Evolutionary conservation across 805 yeast species (phyloP).

Genomic region (Starmerella khaoyaiensis): DNA sequence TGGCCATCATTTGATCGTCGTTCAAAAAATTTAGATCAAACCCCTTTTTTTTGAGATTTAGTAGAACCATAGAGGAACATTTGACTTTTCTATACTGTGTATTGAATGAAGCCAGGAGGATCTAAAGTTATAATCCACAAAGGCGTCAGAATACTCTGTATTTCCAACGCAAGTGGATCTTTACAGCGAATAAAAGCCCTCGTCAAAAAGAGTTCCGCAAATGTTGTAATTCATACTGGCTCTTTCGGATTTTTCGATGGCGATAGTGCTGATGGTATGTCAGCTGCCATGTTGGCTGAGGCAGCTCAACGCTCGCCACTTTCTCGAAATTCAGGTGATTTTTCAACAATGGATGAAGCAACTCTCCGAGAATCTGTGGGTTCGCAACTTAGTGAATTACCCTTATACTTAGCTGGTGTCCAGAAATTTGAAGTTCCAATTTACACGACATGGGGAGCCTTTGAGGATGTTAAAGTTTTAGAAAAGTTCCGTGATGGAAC

Average conservation of each 20-base stretch:
- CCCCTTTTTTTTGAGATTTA: too few species aligned
- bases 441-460: constrained; percentile 63
- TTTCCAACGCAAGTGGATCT: constrained; percentile 47
- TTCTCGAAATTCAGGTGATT: constrained; percentile 31
- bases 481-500: constrained; percentile 47
- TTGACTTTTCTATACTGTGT: too few species aligned
- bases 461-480: constrained; percentile 58
- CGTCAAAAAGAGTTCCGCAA: constrained; percentile 37
- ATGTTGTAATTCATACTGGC: constrained; percentile 56
- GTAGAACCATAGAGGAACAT: too few species aligned
- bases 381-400: constrained; percentile 39
- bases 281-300: constrained; percentile 39
- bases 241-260: constrained; percentile 64
- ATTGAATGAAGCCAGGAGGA: too few species aligned
- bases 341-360: constrained; percentile 38
- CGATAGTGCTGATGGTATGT: constrained; percentile 40
- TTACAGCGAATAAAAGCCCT: constrained; percentile 38
- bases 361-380: constrained; percentile 30
- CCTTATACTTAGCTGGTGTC: constrained; percentile 36
- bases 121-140: constrained; percentile 1
- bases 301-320: constrained; percentile 55
- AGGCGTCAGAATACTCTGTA: constrained; percentile 34
- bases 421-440: constrained; percentile 43
- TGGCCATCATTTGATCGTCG: too few species aligned
- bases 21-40: too few species aligned